These are phyloP conservation scores for Vitis cinerea DNA, from an alignment of 164 flowering plant genomes.

Conservation along the genomic window DNA sequence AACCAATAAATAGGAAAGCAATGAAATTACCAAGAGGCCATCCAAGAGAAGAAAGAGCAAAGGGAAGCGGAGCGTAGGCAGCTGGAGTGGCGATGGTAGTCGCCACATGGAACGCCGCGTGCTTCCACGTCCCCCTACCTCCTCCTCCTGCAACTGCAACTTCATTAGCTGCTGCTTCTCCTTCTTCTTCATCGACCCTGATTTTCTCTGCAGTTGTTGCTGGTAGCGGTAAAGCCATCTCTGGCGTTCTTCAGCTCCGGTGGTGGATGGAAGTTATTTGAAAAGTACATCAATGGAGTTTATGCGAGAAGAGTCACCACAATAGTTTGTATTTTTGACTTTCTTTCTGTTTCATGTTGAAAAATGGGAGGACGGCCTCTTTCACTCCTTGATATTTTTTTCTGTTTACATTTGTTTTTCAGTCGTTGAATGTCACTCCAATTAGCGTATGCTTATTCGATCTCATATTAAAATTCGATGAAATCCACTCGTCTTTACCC, in stretches of 20 bases:
- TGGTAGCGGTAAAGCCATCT: background rate
- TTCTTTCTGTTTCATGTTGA: too few relatives aligned
- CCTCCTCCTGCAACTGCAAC: background rate
- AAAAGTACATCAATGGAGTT: too few relatives aligned
- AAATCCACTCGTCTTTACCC: too few relatives aligned
- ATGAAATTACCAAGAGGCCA: conserved; percentile 51
- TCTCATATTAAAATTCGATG: too few relatives aligned
- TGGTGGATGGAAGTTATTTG: too few relatives aligned
- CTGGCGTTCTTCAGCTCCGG: background rate
- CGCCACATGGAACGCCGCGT: conserved; percentile 64
- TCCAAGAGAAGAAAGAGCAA: conserved; percentile 64
- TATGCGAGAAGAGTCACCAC: too few relatives aligned
- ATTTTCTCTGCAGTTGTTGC: background rate
- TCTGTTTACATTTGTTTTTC: too few relatives aligned
- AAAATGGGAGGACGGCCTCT: too few relatives aligned
- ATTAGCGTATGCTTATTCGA: too few relatives aligned
- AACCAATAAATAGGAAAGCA: too few relatives aligned
- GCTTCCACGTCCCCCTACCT: conserved; percentile 58
- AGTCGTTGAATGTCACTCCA: too few relatives aligned
- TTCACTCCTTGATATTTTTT: too few relatives aligned
- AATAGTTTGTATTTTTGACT: background rate
- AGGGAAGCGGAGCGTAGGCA: conserved; percentile 62
- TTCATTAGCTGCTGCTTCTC: background rate
- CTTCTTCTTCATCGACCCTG: background rate
- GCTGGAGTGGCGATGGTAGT: conserved; percentile 74